A percentile compares a stretch with the other conserved stretches of the same genome.
These are phyloP conservation scores for Globisporangium echinulatum DNA, from an alignment of 352 stramenopile genomes.

Conservation along the genomic window DNA sequence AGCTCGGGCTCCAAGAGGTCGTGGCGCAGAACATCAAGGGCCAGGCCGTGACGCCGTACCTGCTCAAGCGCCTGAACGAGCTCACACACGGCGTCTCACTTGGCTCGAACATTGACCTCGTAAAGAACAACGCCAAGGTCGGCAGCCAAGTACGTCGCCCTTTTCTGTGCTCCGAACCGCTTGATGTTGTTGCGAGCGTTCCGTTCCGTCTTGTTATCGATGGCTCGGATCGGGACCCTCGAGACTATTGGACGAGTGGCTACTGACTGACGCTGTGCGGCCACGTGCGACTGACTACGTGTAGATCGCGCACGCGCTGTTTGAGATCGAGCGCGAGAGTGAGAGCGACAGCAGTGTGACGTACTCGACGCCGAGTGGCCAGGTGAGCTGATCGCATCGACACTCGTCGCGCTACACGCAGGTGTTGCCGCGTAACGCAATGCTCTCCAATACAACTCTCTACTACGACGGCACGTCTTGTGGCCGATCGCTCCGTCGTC, in stretches of 20 bases:
- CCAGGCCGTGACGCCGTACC: constrained; percentile 92
- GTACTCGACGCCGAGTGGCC: constrained; percentile 37
- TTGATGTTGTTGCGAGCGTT: too few relatives aligned
- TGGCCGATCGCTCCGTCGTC: neutral
- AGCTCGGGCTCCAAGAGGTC: constrained; percentile 82
- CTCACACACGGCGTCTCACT: constrained; percentile 91
- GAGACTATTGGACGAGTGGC: constrained; percentile 1
- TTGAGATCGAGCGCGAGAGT: constrained; percentile 44
- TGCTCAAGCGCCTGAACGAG: constrained; percentile 88
- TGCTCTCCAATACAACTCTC: neutral
- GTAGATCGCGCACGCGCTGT: constrained; percentile 58
- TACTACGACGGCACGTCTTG: neutral
- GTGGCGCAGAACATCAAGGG: constrained; percentile 83
- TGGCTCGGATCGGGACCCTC: too few relatives aligned
- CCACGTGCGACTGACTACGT: neutral
- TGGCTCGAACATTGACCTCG: constrained; percentile 94
- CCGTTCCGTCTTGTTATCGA: too few relatives aligned
- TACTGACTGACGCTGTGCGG: neutral
- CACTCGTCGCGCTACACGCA: neutral
- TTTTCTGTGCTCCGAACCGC: neutral
- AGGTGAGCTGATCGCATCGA: constrained; percentile 31
- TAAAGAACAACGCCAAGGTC: constrained; percentile 95
- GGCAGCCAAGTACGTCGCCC: constrained; percentile 82
- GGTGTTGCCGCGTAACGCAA: neutral
- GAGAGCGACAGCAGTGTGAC: constrained; percentile 8